Base-by-base conservation (phyloP, 148 eudicot genomes). In the Dysphania ambrosioides region DNA sequence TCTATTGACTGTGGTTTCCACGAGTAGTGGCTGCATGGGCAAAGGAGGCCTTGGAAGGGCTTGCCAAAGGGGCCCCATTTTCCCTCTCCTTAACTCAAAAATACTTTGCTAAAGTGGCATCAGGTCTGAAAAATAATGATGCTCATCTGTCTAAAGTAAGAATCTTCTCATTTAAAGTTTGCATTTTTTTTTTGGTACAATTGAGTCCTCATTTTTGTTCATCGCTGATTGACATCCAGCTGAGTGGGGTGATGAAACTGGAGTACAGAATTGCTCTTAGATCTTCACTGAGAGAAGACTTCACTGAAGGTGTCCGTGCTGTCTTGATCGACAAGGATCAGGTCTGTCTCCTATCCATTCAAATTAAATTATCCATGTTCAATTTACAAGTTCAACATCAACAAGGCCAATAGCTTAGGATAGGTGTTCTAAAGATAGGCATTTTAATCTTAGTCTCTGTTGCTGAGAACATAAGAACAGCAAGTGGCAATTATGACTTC, bases 241-340 rank as follows among this genome's bases (percentile, higher is more conserved):
- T 92, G 77, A 86, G 67, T 77, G 97, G 90, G 23, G 97, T 94
- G 51, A 94, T 94, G 98, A 92, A 87, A 81, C 81, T 88, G 61
- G 98, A 94, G 87, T 94, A 94, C 67, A 87, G 96, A 76, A 90
- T 92, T 73, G 98, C 98, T 31, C 6, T 88, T 42, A 90, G 93
- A 77, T 87, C 98, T 57, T 84, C 97, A 34, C 86, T 88, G 49
- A 87, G 96, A 76, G 84, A 79, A 81, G 96, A 94, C 83, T 94
- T 94, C 75, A 72, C 87, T 31, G 97, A 94, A 85, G 98, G 98
- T 71, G 98, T 94, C 26, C 87, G 97, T 53, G 98, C 98, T 34
- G 92, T 94, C 57, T 81, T 94, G 79, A 88, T 92, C 30, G 96
- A 92, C 83, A 94, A 94, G 85, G 98, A 92, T 90, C 98, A 94